Evolutionary conservation across 2,329 filamentous ascomycete species (phyloP), one percentile per base, ranked within the genome.

Genomic region (Verticillium zaregamsianum): DNA sequence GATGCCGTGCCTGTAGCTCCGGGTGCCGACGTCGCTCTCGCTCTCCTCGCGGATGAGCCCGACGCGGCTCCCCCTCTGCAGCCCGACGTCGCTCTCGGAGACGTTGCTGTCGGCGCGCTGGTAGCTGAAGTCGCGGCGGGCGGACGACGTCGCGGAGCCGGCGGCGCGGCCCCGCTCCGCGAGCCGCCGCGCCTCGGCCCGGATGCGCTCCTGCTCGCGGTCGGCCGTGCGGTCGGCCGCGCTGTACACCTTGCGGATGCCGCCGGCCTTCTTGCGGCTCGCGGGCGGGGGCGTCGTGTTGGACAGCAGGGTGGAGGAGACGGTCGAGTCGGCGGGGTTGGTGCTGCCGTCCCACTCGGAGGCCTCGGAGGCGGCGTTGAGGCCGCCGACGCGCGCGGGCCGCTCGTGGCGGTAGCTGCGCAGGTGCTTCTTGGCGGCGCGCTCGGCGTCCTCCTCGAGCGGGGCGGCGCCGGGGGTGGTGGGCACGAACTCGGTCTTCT

Each of bases 361-460:
- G 64, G 89, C 90, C 68, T 97, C 94, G 54, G 88, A 83, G 67
- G 90, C 82, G 69, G 89, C 88, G 77, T 98, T 98, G 74, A 98
- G 79, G 23, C 94, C 94, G 39, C 94, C 94, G 2, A 98, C 93
- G 59, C 90, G 85, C 0, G 94, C 94, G 2, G 92, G 81, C 73
- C 89, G 91, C 78, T 98, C 94, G 71, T 92, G 84, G 28, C 93
- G 90, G 80, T 98, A 98, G 37, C 86, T 86, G 62, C 90, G 86
- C 61, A 98, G 85, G 63, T 95, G 89, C 56, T 86, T 79, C 68
- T 88, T 80, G 28, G 85, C 88, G 59, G 81, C 81, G 45, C 82
- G 83, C 72, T 91, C 89, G 68, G 87, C 86, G 32, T 81, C 76
- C 68, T 86, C 83, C 72, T 90, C 88, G 59, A 87, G 45, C n/a